Base-by-base conservation (phyloP, 176 grass and related monocot genomes). In the Avena sativa region DNA sequence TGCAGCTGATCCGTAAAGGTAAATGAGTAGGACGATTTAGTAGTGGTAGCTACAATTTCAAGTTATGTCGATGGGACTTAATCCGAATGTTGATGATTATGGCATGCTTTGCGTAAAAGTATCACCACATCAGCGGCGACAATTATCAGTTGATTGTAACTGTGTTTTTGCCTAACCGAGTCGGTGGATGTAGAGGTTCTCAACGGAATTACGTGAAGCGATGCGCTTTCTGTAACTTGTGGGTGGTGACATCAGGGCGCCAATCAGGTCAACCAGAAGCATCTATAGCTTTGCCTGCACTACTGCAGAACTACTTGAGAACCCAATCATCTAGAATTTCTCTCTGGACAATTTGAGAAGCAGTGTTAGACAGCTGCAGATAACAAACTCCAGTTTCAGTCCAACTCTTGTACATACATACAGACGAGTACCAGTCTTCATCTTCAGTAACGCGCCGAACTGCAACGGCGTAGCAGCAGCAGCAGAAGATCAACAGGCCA, bases 81-180 rank as follows among this genome's bases (percentile, higher is more conserved):
- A 6, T 44, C 53, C 10, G 62, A 71, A 71, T 47, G 70, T 47
- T 82, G 48, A 59, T 70, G 76, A 59, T 63, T 52, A 36, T 8
- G 7, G 4, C 64, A 56, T 56, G 30, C 73, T 83, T 90, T 63
- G 64, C 84, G 87, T 87, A 19, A 12, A 90, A 86, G 73, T 9
- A 16, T 84, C 50, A 26, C 8, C 8, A 76, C 19, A 77, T 60
- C 43, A 44, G 60, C 11, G 7, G 53, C 20, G n/a, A 0, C 12
- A 79, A 60, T 64, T 58, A 25, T 36, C 43, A 12, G 83, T 64
- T 47, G 53, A 44, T 47, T 63, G 53, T 8, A 20, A 9, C 8
- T 13, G 34, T 82, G 16, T 48, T 48, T 8, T 30, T 88, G 56
- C 49, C 28, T 21, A 26, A 21, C 4, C 17, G 17, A 44, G n/a